A percentile compares a stretch with the other conserved stretches of the same genome.
These are phyloP conservation scores for Penicillium fimorum DNA, from an alignment of 495 filamentous ascomycete genomes.

Conservation along the genomic window DNA sequence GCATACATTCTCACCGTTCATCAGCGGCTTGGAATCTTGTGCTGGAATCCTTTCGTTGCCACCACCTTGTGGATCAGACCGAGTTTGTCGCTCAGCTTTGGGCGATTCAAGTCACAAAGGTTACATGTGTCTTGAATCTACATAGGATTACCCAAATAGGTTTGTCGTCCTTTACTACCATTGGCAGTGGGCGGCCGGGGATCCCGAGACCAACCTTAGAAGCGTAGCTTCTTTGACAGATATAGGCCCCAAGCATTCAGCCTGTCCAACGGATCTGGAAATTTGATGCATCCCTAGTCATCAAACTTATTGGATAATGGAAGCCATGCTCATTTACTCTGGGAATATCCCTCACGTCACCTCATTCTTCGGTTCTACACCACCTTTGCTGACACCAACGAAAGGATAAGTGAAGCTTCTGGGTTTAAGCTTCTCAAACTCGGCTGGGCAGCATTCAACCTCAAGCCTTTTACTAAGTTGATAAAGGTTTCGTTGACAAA, in stretches of 20 bases:
- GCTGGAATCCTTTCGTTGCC: neutral
- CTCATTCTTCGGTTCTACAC: constrained; percentile 2
- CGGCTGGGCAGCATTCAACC: neutral
- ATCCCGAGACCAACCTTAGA: neutral
- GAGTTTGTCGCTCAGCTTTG: neutral
- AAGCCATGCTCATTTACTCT: neutral
- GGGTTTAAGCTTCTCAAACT: neutral
- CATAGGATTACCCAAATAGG: neutral
- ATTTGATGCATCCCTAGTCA: constrained; percentile 26
- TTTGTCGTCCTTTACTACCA: neutral
- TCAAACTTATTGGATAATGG: constrained; percentile 1
- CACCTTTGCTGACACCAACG: constrained; percentile 17
- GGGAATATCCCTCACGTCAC: constrained; percentile 15
- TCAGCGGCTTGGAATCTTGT: too few species aligned
- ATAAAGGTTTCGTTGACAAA: neutral
- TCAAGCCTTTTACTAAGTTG: neutral
- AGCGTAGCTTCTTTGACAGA: neutral
- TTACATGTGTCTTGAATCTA: neutral
- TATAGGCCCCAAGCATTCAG: constrained; percentile 1
- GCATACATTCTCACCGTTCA: neutral
- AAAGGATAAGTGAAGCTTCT: neutral
- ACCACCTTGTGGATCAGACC: neutral
- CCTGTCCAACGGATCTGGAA: constrained; percentile 11
- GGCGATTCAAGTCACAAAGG: neutral
- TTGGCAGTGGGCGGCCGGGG: neutral